Base-by-base conservation (phyloP, 495 filamentous ascomycete genomes). In the Tuber umbilicatum region DNA sequence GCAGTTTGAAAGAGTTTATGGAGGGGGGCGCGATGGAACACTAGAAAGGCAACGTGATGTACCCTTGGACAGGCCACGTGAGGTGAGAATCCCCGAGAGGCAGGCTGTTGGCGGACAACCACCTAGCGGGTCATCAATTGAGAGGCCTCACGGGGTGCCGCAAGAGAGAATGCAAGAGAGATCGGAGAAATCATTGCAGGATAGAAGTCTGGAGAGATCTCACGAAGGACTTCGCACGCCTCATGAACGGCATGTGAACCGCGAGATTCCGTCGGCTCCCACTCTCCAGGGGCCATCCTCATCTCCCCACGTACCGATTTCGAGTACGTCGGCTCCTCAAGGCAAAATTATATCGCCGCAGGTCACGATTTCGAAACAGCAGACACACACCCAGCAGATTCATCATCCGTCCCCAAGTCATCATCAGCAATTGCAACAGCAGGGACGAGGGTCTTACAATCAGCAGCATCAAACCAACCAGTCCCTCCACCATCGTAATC, bases 331-430 rank as follows among this genome's bases (percentile, higher is more conserved):
- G 27, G 27, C 55, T 35, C 16, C 55, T 31, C 55, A 64, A 64
- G 27, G 27, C 75, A 78, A 70, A 71, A 64, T n/a, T 70, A 55
- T 42, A 72, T 70, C 37, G 31, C 31, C 19, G 72, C 75, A 27
- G 45, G 60, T 70, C 72, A 74, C 14, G 55, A 74, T 40, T 70
- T 69, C 27, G 64, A 69, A n/a, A 40, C 69, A 40, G n/a, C 69
- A 23, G 74, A 79, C 43, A 74, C 50, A 19, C 75, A 71, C 37
- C 7, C 73, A 69, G 68, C 73, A 75, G n/a, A 71, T 75, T 14
- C 70, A 69, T 17, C 75, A 79, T 69, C 76, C 74, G 31, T 23
- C 50, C 5, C 71, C 73, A 14, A 69, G 75, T 27, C 77, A 78
- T 47, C 23, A n/a, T n/a, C 71, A 73, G 27, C 76, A 78, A 69